Evolutionary conservation across 306 rosid species (phyloP), one percentile per base, ranked within the genome.

Genomic region (Dalbergia oliveri): DNA sequence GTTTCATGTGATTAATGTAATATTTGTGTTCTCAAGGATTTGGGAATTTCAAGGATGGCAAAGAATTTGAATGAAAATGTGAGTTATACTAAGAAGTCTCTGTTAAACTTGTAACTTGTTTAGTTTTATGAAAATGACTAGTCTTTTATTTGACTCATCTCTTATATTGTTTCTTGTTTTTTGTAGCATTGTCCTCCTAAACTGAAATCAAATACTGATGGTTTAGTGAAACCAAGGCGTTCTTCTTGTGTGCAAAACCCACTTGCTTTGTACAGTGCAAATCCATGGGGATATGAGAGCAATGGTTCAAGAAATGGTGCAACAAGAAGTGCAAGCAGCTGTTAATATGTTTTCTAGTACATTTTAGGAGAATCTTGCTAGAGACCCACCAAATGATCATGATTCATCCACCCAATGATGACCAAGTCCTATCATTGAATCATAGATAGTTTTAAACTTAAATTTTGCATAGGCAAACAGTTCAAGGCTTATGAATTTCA

Each of bases 31-130:
- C 10, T 63, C 67, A 76, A 92, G 95, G 94, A 90, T 79, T 79
- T 92, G 83, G 96, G 96, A 23, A 90, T 93, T 73, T 62, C 82
- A 56, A 83, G 16, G 68, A 84, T 90, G 64, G 78, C 96, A 1
- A 93, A 93, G 77, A 84, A 76, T 9, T 67, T 93, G 83, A 63
- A 90, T 6, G 81, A 80, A 33, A 60, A 79, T 21, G 11, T 81
- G 54, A 85, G 74, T 49, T 43, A 94, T 70, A 79, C 66, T 61
- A 92, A 86, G 86, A 88, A 80, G 58, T 60, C 84, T 39, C 84
- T 10, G 96, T 92, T 93, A 81, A 53, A 41, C 61, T 80, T 65
- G 57, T 6, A 33, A 70, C 74, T 44, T 59, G 13, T 56, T 56
- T 60, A 16, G 58, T 26, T 62, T 63, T 77, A 7, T 3, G 13